Base-by-base conservation (phyloP, 2,329 filamentous ascomycete genomes). In the Celoporthe dispersa region DNA sequence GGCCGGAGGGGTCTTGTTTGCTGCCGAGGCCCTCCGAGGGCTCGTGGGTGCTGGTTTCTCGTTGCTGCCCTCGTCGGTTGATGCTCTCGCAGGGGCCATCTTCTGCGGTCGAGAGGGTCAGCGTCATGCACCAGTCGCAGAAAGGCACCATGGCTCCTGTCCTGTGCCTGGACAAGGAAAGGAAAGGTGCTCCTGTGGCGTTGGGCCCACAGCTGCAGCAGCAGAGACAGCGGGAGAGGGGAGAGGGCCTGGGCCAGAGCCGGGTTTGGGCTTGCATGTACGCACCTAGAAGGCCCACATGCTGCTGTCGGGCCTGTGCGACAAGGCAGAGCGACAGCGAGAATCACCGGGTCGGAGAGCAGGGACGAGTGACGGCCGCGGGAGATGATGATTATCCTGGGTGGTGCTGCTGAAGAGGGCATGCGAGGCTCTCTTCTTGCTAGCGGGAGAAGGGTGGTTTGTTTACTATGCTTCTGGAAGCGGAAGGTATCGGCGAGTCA, bases 231-330 rank as follows among this genome's bases (percentile, higher is more conserved):
- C 61, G 68, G 48, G 28, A 51, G 48, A 64, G 61, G 12, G 60
- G 64, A 35, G 16, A n/a, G 28, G 25, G 12, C 39, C 25, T 44
- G 60, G 60, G n/a, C 22, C 37, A 9, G 41, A 28, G 55, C 39
- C 55, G 41, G 57, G 35, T 41, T 31, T 19, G 41, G 57, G 25
- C 33, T n/a, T 9, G 25, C 33, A 14, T 9, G 41, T 19, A 72
- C 70, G 62, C 60, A 72, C 70, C 70, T 72, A 72, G 63, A 72
- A 68, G 67, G 51, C 48, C 70, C 70, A 70, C 70, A 72, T 72
- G 70, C 70, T 72, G 70, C 70, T 72, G 70, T 70, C 70, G 68
- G 67, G 64, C 64, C 68, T 55, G 65, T 55, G 53, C 55, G 62
- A 65, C 70, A 68, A 69, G 53, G 62, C 60, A 62, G 64, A 57